Evolutionary conservation across 805 yeast species (phyloP).

Genomic region (Priceomyces melissophilus): DNA sequence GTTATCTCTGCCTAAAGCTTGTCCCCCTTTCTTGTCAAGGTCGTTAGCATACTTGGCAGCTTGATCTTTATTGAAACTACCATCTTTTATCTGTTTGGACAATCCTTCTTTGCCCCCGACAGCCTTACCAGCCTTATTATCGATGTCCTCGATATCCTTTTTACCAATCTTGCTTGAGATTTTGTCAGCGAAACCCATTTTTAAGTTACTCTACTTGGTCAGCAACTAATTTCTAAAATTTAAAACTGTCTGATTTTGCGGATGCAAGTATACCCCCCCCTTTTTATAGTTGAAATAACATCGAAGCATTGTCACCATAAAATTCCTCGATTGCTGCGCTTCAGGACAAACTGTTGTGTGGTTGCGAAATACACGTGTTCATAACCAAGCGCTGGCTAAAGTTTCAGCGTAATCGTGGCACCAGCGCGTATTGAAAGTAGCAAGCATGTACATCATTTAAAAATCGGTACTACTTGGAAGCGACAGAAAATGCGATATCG

Average conservation of each 20-base stretch:
- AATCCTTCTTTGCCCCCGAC: conserved; percentile 26
- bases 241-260: too few species aligned
- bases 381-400: too few species aligned
- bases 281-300: too few species aligned
- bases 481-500: too few species aligned
- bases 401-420: too few species aligned
- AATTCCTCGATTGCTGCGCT: conserved; percentile 2
- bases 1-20: conserved; percentile 17
- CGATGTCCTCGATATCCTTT: conserved; percentile 23
- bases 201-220: conserved; percentile 3
- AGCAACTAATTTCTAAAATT: too few species aligned
- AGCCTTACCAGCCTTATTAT: conserved; percentile 27
- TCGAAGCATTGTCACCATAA: neutral
- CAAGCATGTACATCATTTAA: too few species aligned
- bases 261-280: too few species aligned
- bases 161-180: conserved; percentile 26
- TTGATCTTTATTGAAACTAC: conserved; percentile 24
- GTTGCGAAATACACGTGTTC: conserved; percentile 3
- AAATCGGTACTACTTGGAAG: too few species aligned
- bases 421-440: too few species aligned
- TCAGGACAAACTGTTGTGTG: neutral
- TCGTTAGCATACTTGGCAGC: conserved; percentile 26
- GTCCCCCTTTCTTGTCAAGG: conserved; percentile 16
- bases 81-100: conserved; percentile 28
- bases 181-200: conserved; percentile 39